Base-by-base conservation (phyloP, 1,284 basidiomycete genomes). In the Apiotrichum gamsii region DNA sequence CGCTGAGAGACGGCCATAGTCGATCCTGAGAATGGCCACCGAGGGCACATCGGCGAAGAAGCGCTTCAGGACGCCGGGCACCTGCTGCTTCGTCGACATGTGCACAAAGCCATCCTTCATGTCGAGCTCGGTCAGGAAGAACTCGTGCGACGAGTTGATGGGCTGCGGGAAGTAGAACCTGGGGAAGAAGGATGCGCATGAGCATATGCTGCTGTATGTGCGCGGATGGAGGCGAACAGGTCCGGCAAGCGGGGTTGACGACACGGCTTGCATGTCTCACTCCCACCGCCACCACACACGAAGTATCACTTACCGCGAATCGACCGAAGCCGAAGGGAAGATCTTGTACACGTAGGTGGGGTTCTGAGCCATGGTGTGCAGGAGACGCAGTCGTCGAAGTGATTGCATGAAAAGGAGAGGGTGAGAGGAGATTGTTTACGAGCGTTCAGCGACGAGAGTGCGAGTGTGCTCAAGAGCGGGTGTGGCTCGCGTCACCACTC, bases 11-110 rank as follows among this genome's bases (percentile, higher is more conserved):
- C 59, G 52, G 8, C 45, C 65, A n/a, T 51, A 49, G 48, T 70
- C 66, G 16, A 81, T 57, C n/a, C 76, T 74, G 31, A 82, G 65
- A 13, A 83, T 59, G 51, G 76, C 75, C 39, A 83, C 74, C 19
- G 58, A 54, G 6, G 65, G 54, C 21, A 57, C 57, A 40, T 70
- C 61, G 19, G 74, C 59, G 65, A 83, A 84, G 72, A 81, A 84
- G 32, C 70, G 69, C 33, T 76, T 71, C 18, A 82, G 65, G 9
- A 81, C 82, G 34, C 70, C 71, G 1, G 76, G 75, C 10, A 82
- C 66, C 63, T 83, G 82, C n/a, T 58, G 35, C 2, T 79, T 75
- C 13, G 78, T 79, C 6, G 81, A 83, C 28, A 83, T 72, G 64
- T 84, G 82, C 39, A 84, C 76, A 69, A 81, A 82, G 16, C 80